phyloP scores from a whole-genome alignment of 441 rosid genomes.

The Gossypium gossypioides region DNA sequence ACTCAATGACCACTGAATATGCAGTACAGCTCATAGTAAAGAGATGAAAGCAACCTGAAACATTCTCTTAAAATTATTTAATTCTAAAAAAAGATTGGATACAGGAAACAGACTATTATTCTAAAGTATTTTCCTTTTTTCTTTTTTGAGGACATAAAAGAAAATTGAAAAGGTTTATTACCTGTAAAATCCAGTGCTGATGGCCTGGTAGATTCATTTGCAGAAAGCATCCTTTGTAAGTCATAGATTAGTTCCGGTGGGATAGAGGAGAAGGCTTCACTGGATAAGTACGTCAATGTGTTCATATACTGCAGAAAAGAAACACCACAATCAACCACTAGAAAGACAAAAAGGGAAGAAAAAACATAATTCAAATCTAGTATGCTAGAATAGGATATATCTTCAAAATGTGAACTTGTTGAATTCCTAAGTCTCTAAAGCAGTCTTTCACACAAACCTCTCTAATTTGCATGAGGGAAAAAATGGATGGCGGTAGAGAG shows the following conservation, averaged over 20 bases:
- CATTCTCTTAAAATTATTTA: neutral
- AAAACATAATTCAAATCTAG: neutral
- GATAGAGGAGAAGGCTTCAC: slow-evolving; percentile 70
- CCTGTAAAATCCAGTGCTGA: slow-evolving; percentile 87
- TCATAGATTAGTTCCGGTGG: slow-evolving; percentile 71
- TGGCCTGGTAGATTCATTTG: slow-evolving; percentile 71
- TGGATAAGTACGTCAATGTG: slow-evolving; percentile 80
- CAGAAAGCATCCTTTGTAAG: slow-evolving; percentile 78
- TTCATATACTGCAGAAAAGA: slow-evolving; percentile 69
- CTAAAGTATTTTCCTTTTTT: neutral
- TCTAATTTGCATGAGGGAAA: neutral
- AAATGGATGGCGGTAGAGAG: neutral
- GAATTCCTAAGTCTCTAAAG: neutral
- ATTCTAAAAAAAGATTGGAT: neutral
- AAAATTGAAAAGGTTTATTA: slow-evolving; percentile 19
- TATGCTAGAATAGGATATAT: neutral
- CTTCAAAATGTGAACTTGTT: neutral
- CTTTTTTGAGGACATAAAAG: neutral
- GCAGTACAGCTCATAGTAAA: neutral
- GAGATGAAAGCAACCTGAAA: neutral
- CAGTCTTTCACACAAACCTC: neutral
- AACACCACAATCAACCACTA: slow-evolving; percentile 17
- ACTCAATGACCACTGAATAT: neutral
- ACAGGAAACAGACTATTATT: neutral
- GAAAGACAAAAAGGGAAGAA: neutral